These are phyloP conservation scores for Coemansia sp. DNA, from an alignment of 192 early-diverging fungal species.

Conservation along the genomic window DNA sequence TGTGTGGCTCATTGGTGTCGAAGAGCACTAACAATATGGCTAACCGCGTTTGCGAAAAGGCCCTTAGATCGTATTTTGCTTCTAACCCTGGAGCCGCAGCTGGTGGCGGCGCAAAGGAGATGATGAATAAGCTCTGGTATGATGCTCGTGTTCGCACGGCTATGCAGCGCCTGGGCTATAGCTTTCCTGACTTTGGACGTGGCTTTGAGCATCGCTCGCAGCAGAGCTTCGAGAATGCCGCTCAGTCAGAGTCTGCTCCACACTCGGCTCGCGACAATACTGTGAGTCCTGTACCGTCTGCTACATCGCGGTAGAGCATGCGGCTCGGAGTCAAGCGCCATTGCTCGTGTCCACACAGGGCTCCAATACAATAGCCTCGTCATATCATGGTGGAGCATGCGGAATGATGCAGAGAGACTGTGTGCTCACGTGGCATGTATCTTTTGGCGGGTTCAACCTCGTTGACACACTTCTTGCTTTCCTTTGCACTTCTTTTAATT, in stretches of 20 bases:
- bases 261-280: neutral
- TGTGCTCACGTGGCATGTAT: neutral
- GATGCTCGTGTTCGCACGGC: conserved; percentile 47
- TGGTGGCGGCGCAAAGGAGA: conserved; percentile 18
- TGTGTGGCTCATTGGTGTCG: conserved; percentile 57
- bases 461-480: neutral
- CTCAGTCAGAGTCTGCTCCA: neutral
- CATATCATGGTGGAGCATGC: neutral
- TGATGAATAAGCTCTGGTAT: conserved; percentile 56
- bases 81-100: neutral
- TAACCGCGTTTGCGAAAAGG: conserved; percentile 60
- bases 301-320: neutral
- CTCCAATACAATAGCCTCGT: neutral
- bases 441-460: neutral
- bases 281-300: conserved; percentile 4
- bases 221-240: conserved; percentile 48
- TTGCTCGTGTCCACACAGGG: no score
- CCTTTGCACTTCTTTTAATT: neutral
- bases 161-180: conserved; percentile 47
- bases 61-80: conserved; percentile 51
- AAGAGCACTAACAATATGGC: conserved; percentile 60
- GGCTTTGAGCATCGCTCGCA: conserved; percentile 59
- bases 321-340: neutral
- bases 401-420: neutral
- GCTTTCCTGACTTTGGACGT: conserved; percentile 51